Base-by-base conservation (phyloP, 2,329 filamentous ascomycete genomes). In the Aspergillus carbonarius region DNA sequence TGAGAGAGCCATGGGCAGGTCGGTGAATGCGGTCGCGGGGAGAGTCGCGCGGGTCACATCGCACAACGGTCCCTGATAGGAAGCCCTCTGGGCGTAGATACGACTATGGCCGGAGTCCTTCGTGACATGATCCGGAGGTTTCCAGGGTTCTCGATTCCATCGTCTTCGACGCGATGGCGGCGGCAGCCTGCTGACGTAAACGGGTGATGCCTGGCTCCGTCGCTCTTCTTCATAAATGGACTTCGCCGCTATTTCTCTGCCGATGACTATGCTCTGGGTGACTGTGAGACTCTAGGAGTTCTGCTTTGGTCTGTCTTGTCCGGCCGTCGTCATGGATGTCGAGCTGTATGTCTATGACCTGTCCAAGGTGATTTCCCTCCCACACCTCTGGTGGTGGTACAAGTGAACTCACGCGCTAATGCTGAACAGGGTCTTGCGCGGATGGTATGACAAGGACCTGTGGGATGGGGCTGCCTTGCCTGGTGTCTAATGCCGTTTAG, bases 321-420 rank as follows among this genome's bases (percentile, higher is more conserved):
- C 30, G 49, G 51, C 55, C 51, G 18, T 35, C 53, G 64, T 39
- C 17, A 92, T 92, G 89, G 88, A 92, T 58, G 88, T 93, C 51
- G 82, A 91, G 68, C 80, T 93, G 27, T 87, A 92, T 58, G 83
- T 92, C 37, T 93, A 93, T 69, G 90, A 93, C 76, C 81, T 93
- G 49, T 93, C 90, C 34, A 77, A 78, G 73, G 79, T 80, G 61
- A 32, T 58, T n/a, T n/a, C n/a, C n/a, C n/a, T 53, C 32, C 40
- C 12, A 34, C 37, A 64, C 55, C 13, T 17, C 35, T 17, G 15
- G 8, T 54, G 18, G 20, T 54, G 18, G n/a, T 52, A 25, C 15
- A 25, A 23, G n/a, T 13, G 23, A 27, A 25, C 4, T 48, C 52
- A n/a, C n/a, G 18, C 18, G 59, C 67, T 74, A 63, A 73, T 58